Evolutionary conservation across 73 alveolate species (phyloP), one percentile per base, ranked within the genome.

Genomic region (Breviolum minutum): DNA sequence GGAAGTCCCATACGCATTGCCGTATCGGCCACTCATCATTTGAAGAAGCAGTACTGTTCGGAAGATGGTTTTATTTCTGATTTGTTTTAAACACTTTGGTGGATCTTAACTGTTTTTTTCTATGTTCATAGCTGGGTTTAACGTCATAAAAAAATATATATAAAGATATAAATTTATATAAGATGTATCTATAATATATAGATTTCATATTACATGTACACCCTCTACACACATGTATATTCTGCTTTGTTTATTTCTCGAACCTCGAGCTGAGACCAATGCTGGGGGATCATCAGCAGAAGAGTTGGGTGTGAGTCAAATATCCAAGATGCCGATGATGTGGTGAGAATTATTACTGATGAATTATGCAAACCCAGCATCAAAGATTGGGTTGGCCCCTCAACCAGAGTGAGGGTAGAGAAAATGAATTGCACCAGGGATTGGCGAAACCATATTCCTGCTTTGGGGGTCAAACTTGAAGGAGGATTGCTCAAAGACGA

Each of bases 261-360:
- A 8, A 40, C 74, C 22, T 17, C 61, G 40, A 60, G 12, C 91
- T 24, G 16, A 82, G 91, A 82, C 22, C 91, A 82, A 7, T 82
- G 74, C 22, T 82, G 91, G 91, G 91, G 91, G 9, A 82, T 82
- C 71, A 82, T 82, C 54, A 60, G 74, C 60, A 70, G 91, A 7
- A 22, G 87, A 79, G 87, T 79, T 8, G 87, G 87, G 20, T 82
- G 91, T 8, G 73, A 82, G 24, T 54, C 8, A 16, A 82, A 82
- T 12, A 82, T 82, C 10, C 91, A 82, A 60, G 60, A 10, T 82
- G 91, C 91, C 0, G 22, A 0, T 24, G 91, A 82, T 20, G 91
- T 82, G 6, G 91, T 82, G 8, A 20, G 9, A 16, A 26, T 48
- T 13, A 74, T 82, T 19, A 0, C 6, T 9, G 73, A 82, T 30